A percentile compares a stretch with the other conserved stretches of the same genome.
Conservation (phyloP, 2,329 filamentous ascomycete genomes). For the Curvularia spicifera region DNA sequence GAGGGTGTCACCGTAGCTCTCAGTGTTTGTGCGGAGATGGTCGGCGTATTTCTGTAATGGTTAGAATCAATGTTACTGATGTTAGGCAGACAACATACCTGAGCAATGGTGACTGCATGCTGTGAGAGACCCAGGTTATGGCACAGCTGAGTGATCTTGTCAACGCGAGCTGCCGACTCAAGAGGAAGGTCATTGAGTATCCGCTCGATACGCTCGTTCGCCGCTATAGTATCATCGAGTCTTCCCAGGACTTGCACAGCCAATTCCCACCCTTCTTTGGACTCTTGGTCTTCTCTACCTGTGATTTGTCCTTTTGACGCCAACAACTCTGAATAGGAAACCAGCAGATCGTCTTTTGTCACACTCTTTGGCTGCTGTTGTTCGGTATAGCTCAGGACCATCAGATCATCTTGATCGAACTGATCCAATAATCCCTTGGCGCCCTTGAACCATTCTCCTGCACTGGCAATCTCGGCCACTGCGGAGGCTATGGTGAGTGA, state of each 20-base stretch:
- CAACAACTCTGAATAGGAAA: slow-evolving; percentile 75
- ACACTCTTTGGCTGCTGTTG: slow-evolving; percentile 51
- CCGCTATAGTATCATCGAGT: slow-evolving; percentile 74
- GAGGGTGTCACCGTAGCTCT: slow-evolving; percentile 83
- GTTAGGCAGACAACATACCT: slow-evolving; percentile 63
- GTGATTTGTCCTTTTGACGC: slow-evolving; percentile 53
- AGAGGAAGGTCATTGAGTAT: slow-evolving; percentile 77
- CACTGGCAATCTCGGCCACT: slow-evolving; percentile 81
- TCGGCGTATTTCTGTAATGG: slow-evolving; percentile 77
- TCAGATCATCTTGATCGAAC: slow-evolving; percentile 82
- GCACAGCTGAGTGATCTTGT: slow-evolving; percentile 81
- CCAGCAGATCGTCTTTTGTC: slow-evolving; percentile 79
- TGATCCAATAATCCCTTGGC: slow-evolving; percentile 63
- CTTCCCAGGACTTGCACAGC: slow-evolving; percentile 82
- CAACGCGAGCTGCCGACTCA: slow-evolving; percentile 72
- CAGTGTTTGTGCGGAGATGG: slow-evolving; percentile 71
- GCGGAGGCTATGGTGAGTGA: slow-evolving; percentile 80
- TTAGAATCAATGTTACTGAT: slow-evolving; percentile 22
- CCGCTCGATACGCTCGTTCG: slow-evolving; percentile 75
- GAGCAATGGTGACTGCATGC: slow-evolving; percentile 80
- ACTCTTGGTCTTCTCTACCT: slow-evolving; percentile 38
- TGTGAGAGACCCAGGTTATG: slow-evolving; percentile 77
- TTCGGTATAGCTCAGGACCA: slow-evolving; percentile 72
- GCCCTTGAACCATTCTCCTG: slow-evolving; percentile 78
- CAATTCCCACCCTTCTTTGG: slow-evolving; percentile 82